These are phyloP conservation scores for Hygrocybe coccinea DNA, from an alignment of 768 basidiomycete species.

Conservation along the genomic window DNA sequence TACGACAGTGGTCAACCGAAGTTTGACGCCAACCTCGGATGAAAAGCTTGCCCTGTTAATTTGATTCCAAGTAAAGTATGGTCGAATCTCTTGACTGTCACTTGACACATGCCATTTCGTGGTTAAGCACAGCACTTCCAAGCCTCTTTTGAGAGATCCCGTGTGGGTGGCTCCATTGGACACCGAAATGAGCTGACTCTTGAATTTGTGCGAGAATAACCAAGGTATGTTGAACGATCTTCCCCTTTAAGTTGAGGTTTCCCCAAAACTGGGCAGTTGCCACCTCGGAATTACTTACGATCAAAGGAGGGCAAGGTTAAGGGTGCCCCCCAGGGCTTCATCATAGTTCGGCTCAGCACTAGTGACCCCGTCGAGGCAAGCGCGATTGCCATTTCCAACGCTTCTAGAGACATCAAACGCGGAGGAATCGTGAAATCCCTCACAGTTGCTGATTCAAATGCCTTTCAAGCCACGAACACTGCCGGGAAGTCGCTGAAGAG, in stretches of 20 bases:
- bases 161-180: too few relatives aligned
- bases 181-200: too few relatives aligned
- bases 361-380: neutral
- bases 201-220: neutral
- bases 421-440: neutral
- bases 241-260: too few relatives aligned
- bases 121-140: slow-evolving; percentile 1
- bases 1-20: too few relatives aligned
- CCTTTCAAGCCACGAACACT: neutral
- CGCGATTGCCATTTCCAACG: neutral
- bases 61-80: neutral
- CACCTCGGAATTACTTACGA: neutral
- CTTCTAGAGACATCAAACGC: neutral
- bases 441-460: neutral
- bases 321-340: neutral
- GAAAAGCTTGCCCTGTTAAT: neutral
- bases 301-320: neutral
- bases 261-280: neutral
- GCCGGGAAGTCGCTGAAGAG: too few relatives aligned
- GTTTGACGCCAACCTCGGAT: neutral
- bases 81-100: too few relatives aligned
- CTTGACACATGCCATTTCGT: neutral
- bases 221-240: neutral
- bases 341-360: neutral
- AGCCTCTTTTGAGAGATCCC: neutral